Evolutionary conservation across 2,329 filamentous ascomycete species (phyloP).

Genomic region (Aspergillus sp.): DNA sequence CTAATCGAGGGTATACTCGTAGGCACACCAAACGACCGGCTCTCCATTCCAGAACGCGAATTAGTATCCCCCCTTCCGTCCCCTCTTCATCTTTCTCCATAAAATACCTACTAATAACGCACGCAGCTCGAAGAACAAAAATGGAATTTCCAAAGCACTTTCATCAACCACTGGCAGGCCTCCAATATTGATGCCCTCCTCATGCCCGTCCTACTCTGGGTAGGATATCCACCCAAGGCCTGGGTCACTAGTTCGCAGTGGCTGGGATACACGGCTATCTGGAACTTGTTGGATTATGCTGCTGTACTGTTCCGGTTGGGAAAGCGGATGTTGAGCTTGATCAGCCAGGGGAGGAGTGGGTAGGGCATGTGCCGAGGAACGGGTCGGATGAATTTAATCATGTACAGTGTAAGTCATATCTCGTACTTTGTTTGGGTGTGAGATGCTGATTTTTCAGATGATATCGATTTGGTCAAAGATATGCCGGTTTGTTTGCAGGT

Average conservation of each 20-base stretch:
- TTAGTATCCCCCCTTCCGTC: conserved; percentile 5
- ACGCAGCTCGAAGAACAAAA: conserved; percentile 17
- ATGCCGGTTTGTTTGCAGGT: conserved; percentile 29
- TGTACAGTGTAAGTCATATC: conserved; percentile 17
- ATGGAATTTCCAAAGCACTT: conserved; percentile 11
- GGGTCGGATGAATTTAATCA: conserved; percentile 44
- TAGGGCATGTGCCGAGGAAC: conserved; percentile 31
- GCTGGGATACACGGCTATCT: conserved; percentile 29
- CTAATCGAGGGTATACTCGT: conserved; percentile 29
- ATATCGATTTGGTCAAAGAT: conserved; percentile 23
- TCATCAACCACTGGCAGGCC: conserved; percentile 19
- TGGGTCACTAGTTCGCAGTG: conserved; percentile 27
- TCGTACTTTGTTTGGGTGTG: not conserved
- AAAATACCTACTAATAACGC: not conserved
- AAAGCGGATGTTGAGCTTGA: conserved; percentile 33
- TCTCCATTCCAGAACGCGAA: conserved; percentile 16
- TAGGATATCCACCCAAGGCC: conserved; percentile 21
- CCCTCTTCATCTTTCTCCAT: no score
- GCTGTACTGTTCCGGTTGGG: conserved; percentile 34
- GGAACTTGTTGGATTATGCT: conserved; percentile 31
- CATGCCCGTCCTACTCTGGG: conserved; percentile 22
- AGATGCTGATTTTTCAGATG: conserved; percentile 12
- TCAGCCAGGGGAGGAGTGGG: conserved; percentile 28
- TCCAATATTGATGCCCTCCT: conserved; percentile 25
- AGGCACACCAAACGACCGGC: conserved; percentile 18